Evolutionary conservation across 2,329 filamentous ascomycete species (phyloP), one percentile per base, ranked within the genome.

Genomic region (Alternaria infectoria): DNA sequence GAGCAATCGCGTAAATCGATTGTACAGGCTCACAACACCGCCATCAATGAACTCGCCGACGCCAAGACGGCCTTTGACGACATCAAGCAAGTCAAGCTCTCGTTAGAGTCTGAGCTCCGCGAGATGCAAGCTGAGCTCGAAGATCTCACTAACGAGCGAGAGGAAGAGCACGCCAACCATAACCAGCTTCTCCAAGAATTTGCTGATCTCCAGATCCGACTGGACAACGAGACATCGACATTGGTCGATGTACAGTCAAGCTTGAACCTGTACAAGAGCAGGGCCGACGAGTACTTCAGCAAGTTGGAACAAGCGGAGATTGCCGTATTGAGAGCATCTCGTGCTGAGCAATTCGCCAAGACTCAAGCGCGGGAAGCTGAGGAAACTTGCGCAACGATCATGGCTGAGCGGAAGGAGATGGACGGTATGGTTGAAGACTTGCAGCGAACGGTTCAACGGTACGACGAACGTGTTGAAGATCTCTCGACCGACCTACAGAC

Each of bases 301-400:
- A 97, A 97, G 81, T 88, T 99, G 19, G 95, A 99, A 80, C 95
- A 98, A 77, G 96, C 96, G 15, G 95, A 99, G 79, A 96, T 98
- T 69, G 90, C 94, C 0, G 94, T 98, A 17, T 87, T 99, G 67
- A 97, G 97, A 79, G 95, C 95, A 15, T 91, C 88, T 64, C 89
- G 95, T 23, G 95, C 96, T 0, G 95, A 98, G 80, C 93, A 97
- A 72, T 97, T 98, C 78, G 95, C 95, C 60, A 96, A 93, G 80
- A 86, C 91, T 1, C 95, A 97, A 77, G 92, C 93, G 10, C 90
- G 89, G 74, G 95, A 99, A 81, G 91, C 93, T 0, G 96, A 98
- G 75, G 94, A 98, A 62, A 93, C 90, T 6, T 97, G 91, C 73
- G 93, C 93, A 1, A 90, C 91, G 68, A 91, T 97, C 74, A 93